Evolutionary conservation across 495 filamentous ascomycete genomes (phyloP).

Genomic region (Aspergillus ellipticus): DNA sequence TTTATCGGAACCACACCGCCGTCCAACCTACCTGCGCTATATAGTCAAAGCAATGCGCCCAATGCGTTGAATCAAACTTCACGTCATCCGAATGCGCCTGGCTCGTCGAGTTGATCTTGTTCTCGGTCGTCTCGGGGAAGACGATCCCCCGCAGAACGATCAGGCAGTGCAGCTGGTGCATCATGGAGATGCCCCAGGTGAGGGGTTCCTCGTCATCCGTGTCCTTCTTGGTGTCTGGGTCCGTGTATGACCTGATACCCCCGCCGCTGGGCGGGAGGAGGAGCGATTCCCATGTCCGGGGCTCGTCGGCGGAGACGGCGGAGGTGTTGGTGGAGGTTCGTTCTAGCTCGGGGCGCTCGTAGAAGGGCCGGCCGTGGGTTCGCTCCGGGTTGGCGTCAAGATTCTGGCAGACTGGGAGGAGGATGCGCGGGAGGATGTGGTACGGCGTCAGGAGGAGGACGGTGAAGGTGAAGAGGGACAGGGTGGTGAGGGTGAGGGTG

Average conservation of each 20-base stretch:
- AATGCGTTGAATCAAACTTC: constrained; percentile 12
- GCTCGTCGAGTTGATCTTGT: constrained; percentile 2
- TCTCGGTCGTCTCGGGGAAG: constrained; percentile 8
- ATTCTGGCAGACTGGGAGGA: neutral
- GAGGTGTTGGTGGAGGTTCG: neutral
- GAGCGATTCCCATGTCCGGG: constrained; percentile 8
- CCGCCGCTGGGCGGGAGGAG: constrained; percentile 8
- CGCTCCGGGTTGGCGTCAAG: neutral
- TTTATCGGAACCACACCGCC: neutral
- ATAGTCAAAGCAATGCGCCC: constrained; percentile 22
- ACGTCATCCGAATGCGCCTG: neutral
- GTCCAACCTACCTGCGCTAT: constrained; percentile 17
- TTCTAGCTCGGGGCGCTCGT: constrained; percentile 6
- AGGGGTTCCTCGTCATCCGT: neutral
- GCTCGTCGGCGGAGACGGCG: neutral
- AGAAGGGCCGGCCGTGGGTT: neutral
- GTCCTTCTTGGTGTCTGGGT: neutral
- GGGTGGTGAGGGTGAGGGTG: constrained; percentile 5
- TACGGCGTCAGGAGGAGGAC: constrained; percentile 6
- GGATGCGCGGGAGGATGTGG: neutral
- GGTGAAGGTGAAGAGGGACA: constrained; percentile 8
- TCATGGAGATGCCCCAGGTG: constrained; percentile 35
- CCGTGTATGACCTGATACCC: neutral
- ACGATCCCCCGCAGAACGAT: constrained; percentile 10
- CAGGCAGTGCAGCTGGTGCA: constrained; percentile 52